phyloP scores from a whole-genome alignment of 2,329 filamentous ascomycete genomes.

The Alternaria tenuissima region DNA sequence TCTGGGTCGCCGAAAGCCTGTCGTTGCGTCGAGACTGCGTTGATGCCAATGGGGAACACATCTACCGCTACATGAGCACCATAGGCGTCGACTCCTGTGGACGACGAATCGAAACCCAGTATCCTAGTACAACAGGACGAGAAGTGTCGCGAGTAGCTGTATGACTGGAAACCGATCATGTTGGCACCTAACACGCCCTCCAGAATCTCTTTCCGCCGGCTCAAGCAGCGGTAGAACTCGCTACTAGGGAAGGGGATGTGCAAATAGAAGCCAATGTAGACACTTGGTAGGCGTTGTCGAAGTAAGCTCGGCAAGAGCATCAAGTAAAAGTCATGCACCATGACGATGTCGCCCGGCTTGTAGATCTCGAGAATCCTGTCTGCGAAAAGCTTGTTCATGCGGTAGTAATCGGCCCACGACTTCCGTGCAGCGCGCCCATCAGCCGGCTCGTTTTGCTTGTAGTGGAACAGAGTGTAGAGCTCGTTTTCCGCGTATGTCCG shows the following conservation, averaged over 20 bases:
- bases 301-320: slow-evolving; percentile 89
- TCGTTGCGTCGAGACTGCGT: slow-evolving; percentile 79
- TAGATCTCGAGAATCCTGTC: slow-evolving; percentile 88
- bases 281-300: slow-evolving; percentile 82
- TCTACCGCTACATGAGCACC: slow-evolving; percentile 89
- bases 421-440: slow-evolving; percentile 82
- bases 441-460: slow-evolving; percentile 91
- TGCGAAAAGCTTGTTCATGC: slow-evolving; percentile 91
- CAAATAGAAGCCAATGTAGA: slow-evolving; percentile 94
- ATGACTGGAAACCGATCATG: slow-evolving; percentile 93
- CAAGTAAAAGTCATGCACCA: slow-evolving; percentile 94
- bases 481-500: slow-evolving; percentile 89
- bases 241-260: slow-evolving; percentile 95
- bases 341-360: slow-evolving; percentile 89
- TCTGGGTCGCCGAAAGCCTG: slow-evolving; percentile 75
- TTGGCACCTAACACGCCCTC: slow-evolving; percentile 91
- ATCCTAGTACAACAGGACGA: slow-evolving; percentile 92
- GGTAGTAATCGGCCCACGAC: slow-evolving; percentile 91
- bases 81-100: slow-evolving; percentile 85
- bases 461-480: slow-evolving; percentile 92
- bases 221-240: slow-evolving; percentile 90
- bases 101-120: slow-evolving; percentile 87
- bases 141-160: slow-evolving; percentile 94
- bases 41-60: slow-evolving; percentile 94
- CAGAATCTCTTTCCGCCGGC: slow-evolving; percentile 86